phyloP scores from a whole-genome alignment of 805 yeast genomes.

The Barnettozyma pratensis region DNA sequence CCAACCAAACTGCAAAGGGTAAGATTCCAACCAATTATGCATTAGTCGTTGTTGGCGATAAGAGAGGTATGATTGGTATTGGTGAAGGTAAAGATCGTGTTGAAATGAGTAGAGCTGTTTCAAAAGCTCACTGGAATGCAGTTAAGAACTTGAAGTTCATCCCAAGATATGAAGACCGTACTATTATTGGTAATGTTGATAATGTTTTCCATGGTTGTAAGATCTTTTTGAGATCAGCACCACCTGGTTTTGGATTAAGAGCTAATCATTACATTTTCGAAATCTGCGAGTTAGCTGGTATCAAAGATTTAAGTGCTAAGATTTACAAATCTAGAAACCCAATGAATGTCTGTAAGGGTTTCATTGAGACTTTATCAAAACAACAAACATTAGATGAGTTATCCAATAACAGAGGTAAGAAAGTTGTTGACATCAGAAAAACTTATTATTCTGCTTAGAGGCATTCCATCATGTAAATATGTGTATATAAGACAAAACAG shows the following conservation, averaged over 20 bases:
- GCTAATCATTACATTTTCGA: slow-evolving; percentile 88
- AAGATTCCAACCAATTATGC: slow-evolving; percentile 79
- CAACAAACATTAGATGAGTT: slow-evolving; percentile 83
- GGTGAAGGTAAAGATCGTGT: slow-evolving; percentile 92
- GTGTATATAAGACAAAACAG: not conserved
- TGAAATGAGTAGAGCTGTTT: slow-evolving; percentile 67
- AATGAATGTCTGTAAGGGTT: slow-evolving; percentile 90
- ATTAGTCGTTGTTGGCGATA: slow-evolving; percentile 86
- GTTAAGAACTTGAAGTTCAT: slow-evolving; percentile 76
- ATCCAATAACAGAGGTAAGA: slow-evolving; percentile 91
- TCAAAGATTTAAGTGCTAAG: slow-evolving; percentile 88
- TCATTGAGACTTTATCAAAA: slow-evolving; percentile 75
- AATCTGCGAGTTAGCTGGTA: slow-evolving; percentile 89
- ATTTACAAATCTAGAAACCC: slow-evolving; percentile 89
- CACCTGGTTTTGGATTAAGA: slow-evolving; percentile 90
- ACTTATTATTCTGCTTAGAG: slow-evolving; percentile 64
- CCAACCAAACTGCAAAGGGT: slow-evolving; percentile 90
- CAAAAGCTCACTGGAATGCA: slow-evolving; percentile 91
- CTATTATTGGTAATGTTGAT: slow-evolving; percentile 79
- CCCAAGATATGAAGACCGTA: slow-evolving; percentile 87
- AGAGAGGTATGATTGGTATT: slow-evolving; percentile 87
- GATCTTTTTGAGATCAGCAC: slow-evolving; percentile 76
- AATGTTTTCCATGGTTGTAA: slow-evolving; percentile 84
- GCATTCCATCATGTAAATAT: not conserved
- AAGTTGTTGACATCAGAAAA: slow-evolving; percentile 87